Percentiles rank a stretch among this genome's conserved stretches.
Conservation (phyloP, 306 rosid genomes). For the Lathyrus aphaca region DNA sequence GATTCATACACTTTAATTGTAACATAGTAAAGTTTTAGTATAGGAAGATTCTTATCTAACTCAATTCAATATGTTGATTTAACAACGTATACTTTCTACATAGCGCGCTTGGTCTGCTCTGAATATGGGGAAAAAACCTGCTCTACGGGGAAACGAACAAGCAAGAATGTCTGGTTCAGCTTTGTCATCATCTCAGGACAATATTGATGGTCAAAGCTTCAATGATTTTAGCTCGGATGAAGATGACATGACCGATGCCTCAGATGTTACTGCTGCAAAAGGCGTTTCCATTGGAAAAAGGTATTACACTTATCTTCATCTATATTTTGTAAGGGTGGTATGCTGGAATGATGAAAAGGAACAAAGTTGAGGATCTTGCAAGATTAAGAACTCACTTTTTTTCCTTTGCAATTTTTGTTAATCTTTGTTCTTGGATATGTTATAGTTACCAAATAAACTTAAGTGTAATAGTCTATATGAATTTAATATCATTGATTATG, state of each 20-base stretch:
- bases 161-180: conserved; percentile 51
- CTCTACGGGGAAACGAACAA: conserved; percentile 30
- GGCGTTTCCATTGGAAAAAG: conserved; percentile 42
- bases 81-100: conserved; percentile 37
- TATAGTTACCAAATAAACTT: conserved; percentile 4
- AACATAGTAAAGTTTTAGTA: background rate
- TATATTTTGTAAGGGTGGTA: background rate
- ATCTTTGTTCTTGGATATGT: conserved; percentile 27
- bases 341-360: too few relatives aligned
- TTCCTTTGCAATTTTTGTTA: background rate
- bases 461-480: conserved; percentile 10
- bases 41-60: conserved; percentile 23
- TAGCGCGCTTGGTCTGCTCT: conserved; percentile 44
- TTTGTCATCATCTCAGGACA: too few relatives aligned
- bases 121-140: conserved; percentile 20
- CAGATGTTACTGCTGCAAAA: background rate
- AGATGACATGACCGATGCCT: conserved; percentile 32
- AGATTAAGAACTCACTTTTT: background rate
- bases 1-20: conserved; percentile 10
- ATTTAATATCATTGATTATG: background rate
- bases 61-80: conserved; percentile 14
- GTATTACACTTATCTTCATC: conserved; percentile 45
- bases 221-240: conserved; percentile 35
- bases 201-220: conserved; percentile 10
- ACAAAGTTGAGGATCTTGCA: background rate